These are phyloP conservation scores for Penicillium bovifimosum DNA, from an alignment of 495 filamentous ascomycete species.

Conservation along the genomic window DNA sequence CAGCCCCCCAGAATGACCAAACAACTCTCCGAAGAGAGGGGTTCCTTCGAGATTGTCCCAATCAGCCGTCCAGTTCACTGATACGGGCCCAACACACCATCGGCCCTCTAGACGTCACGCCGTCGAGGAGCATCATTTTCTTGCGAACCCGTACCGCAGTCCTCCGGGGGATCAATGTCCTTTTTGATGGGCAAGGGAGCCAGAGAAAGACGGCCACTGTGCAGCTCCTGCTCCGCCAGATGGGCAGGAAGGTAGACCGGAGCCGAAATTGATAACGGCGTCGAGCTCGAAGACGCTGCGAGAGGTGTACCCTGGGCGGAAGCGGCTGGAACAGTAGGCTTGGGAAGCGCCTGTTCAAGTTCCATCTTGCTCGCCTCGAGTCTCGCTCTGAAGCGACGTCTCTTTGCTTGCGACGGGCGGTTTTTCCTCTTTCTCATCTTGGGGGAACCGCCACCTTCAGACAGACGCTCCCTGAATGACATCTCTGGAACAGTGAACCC, in stretches of 20 bases:
- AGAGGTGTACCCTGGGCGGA: background rate
- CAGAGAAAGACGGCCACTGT: background rate
- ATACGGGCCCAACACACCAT: background rate
- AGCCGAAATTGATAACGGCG: background rate
- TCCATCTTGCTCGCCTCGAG: background rate
- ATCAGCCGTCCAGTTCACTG: background rate
- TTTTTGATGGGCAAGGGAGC: background rate
- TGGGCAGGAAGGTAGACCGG: background rate
- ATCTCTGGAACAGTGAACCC: conserved; percentile 6
- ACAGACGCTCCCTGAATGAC: conserved; percentile 1
- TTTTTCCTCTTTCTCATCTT: background rate
- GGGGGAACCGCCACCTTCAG: background rate
- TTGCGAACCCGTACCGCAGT: background rate
- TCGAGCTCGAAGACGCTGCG: background rate
- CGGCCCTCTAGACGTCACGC: background rate
- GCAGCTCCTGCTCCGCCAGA: background rate
- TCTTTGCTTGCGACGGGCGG: background rate
- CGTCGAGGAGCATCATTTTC: background rate
- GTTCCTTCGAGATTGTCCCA: background rate
- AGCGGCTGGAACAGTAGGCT: background rate
- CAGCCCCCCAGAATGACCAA: too few species aligned
- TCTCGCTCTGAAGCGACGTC: background rate
- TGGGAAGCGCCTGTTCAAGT: background rate
- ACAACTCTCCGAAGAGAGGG: background rate
- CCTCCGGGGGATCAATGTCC: background rate